These are phyloP conservation scores for Priceomyces melissophilus DNA, from an alignment of 805 yeast genomes.

Conservation along the genomic window DNA sequence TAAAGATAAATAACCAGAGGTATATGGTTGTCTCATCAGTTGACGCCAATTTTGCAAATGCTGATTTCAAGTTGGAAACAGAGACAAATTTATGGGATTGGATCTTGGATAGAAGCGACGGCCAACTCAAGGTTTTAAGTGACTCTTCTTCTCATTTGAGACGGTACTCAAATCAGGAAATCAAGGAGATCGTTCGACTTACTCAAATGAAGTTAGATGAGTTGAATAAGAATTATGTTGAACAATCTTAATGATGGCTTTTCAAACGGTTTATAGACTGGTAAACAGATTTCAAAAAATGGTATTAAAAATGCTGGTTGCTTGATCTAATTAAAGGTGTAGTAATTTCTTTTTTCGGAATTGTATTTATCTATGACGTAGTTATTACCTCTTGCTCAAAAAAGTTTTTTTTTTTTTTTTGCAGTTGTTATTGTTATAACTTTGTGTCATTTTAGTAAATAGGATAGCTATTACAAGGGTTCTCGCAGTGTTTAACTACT, in stretches of 20 bases:
- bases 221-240: conserved; percentile 14
- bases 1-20: conserved; percentile 31
- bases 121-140: conserved; percentile 6
- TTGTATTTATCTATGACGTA: too few relatives aligned
- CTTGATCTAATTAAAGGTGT: too few relatives aligned
- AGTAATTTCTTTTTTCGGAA: too few relatives aligned
- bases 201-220: conserved; percentile 41
- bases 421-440: too few relatives aligned
- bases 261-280: too few relatives aligned
- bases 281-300: too few relatives aligned
- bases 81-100: conserved; percentile 72
- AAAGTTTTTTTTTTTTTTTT: too few relatives aligned
- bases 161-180: conserved; percentile 37
- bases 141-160: conserved; percentile 1
- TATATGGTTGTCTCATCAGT: conserved; percentile 41
- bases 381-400: too few relatives aligned
- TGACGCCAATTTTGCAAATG: conserved; percentile 25
- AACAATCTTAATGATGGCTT: not conserved
- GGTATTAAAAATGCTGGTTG: too few relatives aligned
- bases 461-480: too few relatives aligned
- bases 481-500: too few relatives aligned
- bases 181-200: conserved; percentile 44
- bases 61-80: conserved; percentile 35
- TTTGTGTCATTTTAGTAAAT: too few relatives aligned
- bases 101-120: conserved; percentile 44